A percentile compares a stretch with the other conserved stretches of the same genome.
phyloP scores from a whole-genome alignment of 1,284 basidiomycete genomes.

The Cutaneotrichosporon sp. region DNA sequence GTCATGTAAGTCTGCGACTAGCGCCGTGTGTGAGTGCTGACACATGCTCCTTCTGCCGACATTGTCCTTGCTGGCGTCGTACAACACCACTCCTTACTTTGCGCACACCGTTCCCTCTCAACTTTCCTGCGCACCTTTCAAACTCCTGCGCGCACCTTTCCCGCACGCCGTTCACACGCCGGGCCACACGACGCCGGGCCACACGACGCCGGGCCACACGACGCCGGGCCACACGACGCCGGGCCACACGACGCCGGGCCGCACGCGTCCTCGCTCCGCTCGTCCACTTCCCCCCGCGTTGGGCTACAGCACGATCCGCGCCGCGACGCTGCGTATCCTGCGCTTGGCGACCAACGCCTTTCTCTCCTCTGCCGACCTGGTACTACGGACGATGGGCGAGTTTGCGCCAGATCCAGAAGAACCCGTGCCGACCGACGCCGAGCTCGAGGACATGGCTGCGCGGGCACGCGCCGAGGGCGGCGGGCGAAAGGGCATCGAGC shows the following conservation, averaged over 20 bases:
- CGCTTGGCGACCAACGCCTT: conserved; percentile 75
- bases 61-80: neutral
- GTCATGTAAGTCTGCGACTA: conserved; percentile 56
- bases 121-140: too few relatives aligned
- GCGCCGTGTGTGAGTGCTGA: neutral
- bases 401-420: conserved; percentile 51
- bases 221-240: too few relatives aligned
- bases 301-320: conserved; percentile 28
- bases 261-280: too few relatives aligned
- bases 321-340: conserved; percentile 76
- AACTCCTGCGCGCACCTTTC: neutral
- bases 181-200: too few relatives aligned
- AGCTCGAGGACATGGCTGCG: conserved; percentile 27
- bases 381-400: conserved; percentile 71
- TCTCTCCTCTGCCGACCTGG: conserved; percentile 77
- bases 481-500: conserved; percentile 39
- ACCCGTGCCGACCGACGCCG: conserved; percentile 27
- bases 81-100: too few relatives aligned
- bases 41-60: neutral
- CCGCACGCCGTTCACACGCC: neutral
- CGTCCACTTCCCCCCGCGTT: neutral
- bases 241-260: too few relatives aligned
- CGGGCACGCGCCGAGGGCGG: conserved; percentile 22
- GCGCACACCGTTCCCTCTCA: neutral
- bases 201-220: too few relatives aligned